A percentile compares a stretch with the other conserved stretches of the same genome.
These are phyloP conservation scores for Dothiorella sarmentorum DNA, from an alignment of 2,329 filamentous ascomycete species.

Conservation along the genomic window DNA sequence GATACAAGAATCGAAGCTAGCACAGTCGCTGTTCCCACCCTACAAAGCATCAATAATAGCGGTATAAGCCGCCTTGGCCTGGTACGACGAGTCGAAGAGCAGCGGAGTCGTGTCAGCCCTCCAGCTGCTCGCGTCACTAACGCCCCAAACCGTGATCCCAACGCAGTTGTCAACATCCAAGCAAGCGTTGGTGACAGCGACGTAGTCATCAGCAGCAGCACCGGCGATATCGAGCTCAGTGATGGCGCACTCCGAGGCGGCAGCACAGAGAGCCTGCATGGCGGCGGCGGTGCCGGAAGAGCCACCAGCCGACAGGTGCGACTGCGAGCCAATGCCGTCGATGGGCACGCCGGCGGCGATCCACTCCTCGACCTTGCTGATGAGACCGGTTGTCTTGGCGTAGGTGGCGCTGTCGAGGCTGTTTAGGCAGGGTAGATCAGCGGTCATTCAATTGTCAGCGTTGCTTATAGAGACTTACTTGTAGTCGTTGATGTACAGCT, in stretches of 20 bases:
- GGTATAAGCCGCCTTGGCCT: constrained; percentile 42
- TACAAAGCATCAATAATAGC: constrained; percentile 23
- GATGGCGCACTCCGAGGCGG: constrained; percentile 58
- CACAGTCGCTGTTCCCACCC: neutral
- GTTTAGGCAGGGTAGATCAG: neutral
- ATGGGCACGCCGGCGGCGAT: constrained; percentile 60
- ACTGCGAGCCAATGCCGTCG: constrained; percentile 61
- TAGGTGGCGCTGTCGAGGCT: constrained; percentile 61
- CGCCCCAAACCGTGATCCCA: constrained; percentile 62
- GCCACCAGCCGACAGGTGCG: constrained; percentile 50
- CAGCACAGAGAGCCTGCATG: constrained; percentile 53
- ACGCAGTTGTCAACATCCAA: constrained; percentile 59
- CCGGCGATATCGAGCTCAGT: constrained; percentile 66
- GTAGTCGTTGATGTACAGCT: constrained; percentile 73
- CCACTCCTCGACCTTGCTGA: constrained; percentile 61
- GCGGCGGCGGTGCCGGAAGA: constrained; percentile 48
- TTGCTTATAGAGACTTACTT: constrained; percentile 40
- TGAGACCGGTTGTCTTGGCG: constrained; percentile 57
- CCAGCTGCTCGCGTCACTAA: constrained; percentile 45
- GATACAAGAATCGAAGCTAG: no score
- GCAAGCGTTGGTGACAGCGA: constrained; percentile 53
- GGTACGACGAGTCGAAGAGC: constrained; percentile 41
- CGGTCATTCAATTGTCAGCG: no score
- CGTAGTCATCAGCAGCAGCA: constrained; percentile 58
- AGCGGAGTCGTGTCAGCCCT: constrained; percentile 36